phyloP scores from a whole-genome alignment of 2,329 filamentous ascomycete species.

The Elsinoe ampelina region DNA sequence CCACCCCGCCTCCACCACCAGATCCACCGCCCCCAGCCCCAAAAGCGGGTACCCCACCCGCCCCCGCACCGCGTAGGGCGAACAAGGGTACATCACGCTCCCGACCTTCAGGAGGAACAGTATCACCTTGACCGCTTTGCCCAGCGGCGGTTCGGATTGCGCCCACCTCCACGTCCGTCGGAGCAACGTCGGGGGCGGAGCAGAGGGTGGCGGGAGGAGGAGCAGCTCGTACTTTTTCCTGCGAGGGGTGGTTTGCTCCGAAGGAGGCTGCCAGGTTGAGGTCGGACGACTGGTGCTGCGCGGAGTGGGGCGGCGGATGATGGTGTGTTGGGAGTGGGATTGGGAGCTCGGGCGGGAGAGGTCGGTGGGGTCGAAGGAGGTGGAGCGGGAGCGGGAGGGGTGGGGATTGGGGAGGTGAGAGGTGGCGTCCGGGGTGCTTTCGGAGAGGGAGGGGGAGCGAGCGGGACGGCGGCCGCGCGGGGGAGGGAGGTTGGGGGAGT shows the following conservation, averaged over 20 bases:
- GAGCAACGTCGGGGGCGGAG: conserved; percentile 22
- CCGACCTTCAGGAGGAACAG: conserved; percentile 62
- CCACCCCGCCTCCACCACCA: not conserved
- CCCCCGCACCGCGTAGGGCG: conserved; percentile 58
- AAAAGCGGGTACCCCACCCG: conserved; percentile 60
- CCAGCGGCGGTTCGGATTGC: conserved; percentile 19
- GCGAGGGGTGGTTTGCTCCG: not conserved
- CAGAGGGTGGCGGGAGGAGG: conserved; percentile 30
- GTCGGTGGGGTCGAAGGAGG: conserved; percentile 15
- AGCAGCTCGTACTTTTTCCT: conserved; percentile 21
- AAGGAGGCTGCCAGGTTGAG: not conserved
- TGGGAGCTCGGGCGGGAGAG: not conserved
- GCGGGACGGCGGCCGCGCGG: conserved; percentile 20
- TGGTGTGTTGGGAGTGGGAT: not conserved
- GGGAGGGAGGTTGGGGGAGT: conserved; percentile 11
- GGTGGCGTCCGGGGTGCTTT: not conserved
- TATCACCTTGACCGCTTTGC: conserved; percentile 40
- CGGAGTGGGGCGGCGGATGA: not conserved
- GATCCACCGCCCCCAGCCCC: conserved; percentile 46
- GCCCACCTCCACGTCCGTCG: conserved; percentile 28
- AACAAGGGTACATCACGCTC: conserved; percentile 58
- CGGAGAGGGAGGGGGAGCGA: conserved; percentile 17
- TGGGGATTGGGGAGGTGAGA: not conserved
- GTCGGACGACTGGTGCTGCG: not conserved
- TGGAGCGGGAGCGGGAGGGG: conserved; percentile 11